Evolutionary conservation across 768 basidiomycete genomes (phyloP), one percentile per base, ranked within the genome.

Genomic region (Russula dissimulans): DNA sequence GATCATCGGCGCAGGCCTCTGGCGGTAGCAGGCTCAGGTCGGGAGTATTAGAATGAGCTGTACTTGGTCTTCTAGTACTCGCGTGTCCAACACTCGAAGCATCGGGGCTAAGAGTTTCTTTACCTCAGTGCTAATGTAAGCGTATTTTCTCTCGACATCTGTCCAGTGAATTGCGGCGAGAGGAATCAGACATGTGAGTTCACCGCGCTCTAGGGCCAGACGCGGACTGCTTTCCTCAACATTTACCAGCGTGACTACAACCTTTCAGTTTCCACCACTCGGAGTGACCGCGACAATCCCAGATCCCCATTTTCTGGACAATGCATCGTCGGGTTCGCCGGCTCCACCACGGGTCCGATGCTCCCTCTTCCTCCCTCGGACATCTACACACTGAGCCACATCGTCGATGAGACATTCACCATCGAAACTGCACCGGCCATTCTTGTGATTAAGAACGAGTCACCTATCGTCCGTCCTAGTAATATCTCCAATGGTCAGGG

Each of bases 281-380:
- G 69, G 69, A 46, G 74, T 70, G 31, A 74, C 77, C 10, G 51
- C 55, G 43, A 72, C 73, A 1, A 45, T 71, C 54, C 59, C 63
- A 12, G 69, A 69, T 49, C 54, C 72, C 17, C 70, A 73, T 82
- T 81, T 59, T 77, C 78, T 0, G 72, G 74, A 60, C 74, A 67
- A 12, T 68, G 69, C 12, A 68, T 76, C 45, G 76, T 81, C 10
- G 79, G 79, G n/a, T 76, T 75, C 61, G 57, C 76, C 29, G 80
- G 79, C 4, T 72, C 80, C 15, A 81, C 79, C 3, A 76, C 78
- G 0, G 81, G 79, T 79, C 65, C 57, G 74, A 54, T 31, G 38
- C n/a, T 31, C n/a, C n/a, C 3, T 11, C 26, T 53, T 9, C 18
- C 32, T 18, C 42, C 14, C n/a, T 22, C 6, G 9, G 44, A n/a